A percentile compares a stretch with the other conserved stretches of the same genome.
phyloP scores from a whole-genome alignment of 352 stramenopile species.

The Phytophthora podocarpi region DNA sequence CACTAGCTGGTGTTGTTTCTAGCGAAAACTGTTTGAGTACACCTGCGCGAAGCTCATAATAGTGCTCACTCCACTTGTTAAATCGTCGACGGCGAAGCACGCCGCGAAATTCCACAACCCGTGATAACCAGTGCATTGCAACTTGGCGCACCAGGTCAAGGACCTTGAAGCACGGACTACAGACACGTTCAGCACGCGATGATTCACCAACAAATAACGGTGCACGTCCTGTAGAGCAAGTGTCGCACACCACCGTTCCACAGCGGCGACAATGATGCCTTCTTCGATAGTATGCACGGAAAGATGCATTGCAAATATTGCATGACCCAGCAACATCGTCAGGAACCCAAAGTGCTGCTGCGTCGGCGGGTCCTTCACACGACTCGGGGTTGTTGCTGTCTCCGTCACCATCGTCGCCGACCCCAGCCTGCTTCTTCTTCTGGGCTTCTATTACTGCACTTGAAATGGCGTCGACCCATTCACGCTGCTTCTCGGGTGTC shows the following conservation, averaged over 20 bases:
- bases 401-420: conserved; percentile 30
- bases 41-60: conserved; percentile 77
- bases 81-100: conserved; percentile 70
- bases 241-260: conserved; percentile 77
- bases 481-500: conserved; percentile 42
- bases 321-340: conserved; percentile 71
- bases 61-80: conserved; percentile 86
- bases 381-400: conserved; percentile 24
- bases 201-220: conserved; percentile 78
- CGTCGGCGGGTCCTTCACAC: conserved; percentile 60
- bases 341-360: conserved; percentile 77
- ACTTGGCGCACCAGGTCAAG: conserved; percentile 69
- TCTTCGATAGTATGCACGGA: conserved; percentile 79
- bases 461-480: conserved; percentile 68
- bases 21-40: conserved; percentile 84
- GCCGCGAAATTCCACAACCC: conserved; percentile 72
- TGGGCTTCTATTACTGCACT: conserved; percentile 62
- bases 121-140: conserved; percentile 70
- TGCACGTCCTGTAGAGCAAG: conserved; percentile 69
- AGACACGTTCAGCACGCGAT: conserved; percentile 69
- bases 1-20: conserved; percentile 35
- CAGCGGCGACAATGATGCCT: conserved; percentile 82
- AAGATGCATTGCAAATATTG: conserved; percentile 66
- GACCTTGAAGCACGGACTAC: conserved; percentile 67
- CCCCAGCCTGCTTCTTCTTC: conserved; percentile 19